A percentile compares a stretch with the other conserved stretches of the same genome.
Conservation (phyloP, 208 protist species). For the Trypanosoma mega region DNA sequence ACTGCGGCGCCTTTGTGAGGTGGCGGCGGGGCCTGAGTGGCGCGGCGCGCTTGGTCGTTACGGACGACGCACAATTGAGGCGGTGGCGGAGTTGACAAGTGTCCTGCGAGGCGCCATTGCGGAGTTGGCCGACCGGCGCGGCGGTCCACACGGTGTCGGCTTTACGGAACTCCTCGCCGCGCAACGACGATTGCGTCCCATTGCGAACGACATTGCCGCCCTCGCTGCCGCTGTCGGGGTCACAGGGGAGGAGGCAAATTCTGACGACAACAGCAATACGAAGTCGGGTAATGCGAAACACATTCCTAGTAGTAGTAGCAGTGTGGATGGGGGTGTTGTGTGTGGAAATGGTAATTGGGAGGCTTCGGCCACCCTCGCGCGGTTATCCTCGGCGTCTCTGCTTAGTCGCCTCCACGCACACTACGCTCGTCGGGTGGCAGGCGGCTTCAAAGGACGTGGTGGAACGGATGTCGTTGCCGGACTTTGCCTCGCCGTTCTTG, state of each 20-base stretch:
- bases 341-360: conserved; percentile 25
- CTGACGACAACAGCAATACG: no score
- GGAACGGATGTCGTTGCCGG: conserved; percentile 46
- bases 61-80: conserved; percentile 61
- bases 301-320: no score
- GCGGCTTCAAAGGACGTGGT: neutral
- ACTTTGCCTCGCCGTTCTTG: conserved; percentile 47
- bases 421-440: conserved; percentile 33
- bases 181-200: conserved; percentile 38
- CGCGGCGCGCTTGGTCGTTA: conserved; percentile 68
- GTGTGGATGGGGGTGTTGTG: no score
- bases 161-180: conserved; percentile 61
- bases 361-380: conserved; percentile 17
- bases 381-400: conserved; percentile 58
- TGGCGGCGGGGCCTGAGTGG: conserved; percentile 34
- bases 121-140: conserved; percentile 40
- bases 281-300: no score
- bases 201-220: conserved; percentile 40
- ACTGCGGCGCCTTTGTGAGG: conserved; percentile 49
- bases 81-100: conserved; percentile 35
- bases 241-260: no score
- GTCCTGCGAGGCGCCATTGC: conserved; percentile 49
- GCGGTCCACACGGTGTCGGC: conserved; percentile 45
- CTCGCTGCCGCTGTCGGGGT: conserved; percentile 64
- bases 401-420: conserved; percentile 50